A percentile compares a stretch with the other conserved stretches of the same genome.
phyloP scores from a whole-genome alignment of 306 rosid species.

The Acmispon strigosus region DNA sequence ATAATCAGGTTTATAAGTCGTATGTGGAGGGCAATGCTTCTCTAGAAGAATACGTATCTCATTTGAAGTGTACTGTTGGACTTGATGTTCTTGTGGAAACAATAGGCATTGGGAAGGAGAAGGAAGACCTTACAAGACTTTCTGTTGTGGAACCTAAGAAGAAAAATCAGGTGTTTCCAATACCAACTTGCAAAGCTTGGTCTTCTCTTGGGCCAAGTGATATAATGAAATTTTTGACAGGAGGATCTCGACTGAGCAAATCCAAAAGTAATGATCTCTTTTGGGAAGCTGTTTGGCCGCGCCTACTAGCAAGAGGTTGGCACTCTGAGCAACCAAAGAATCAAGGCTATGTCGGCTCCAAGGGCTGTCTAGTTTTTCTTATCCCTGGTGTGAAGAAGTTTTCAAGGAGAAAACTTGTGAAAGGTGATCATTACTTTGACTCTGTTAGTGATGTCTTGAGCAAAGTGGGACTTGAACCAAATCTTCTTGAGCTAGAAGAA shows the following conservation, averaged over 20 bases:
- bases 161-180: constrained; percentile 27
- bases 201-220: constrained; percentile 58
- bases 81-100: constrained; percentile 59
- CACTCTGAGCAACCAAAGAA: constrained; percentile 69
- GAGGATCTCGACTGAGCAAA: constrained; percentile 69
- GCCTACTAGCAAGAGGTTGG: constrained; percentile 79
- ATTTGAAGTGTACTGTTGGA: constrained; percentile 58
- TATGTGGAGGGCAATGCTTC: constrained; percentile 52
- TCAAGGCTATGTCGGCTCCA: constrained; percentile 45
- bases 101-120: constrained; percentile 61
- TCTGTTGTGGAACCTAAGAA: constrained; percentile 41
- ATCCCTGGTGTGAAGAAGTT: constrained; percentile 69
- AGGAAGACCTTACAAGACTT: constrained; percentile 63
- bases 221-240: constrained; percentile 54
- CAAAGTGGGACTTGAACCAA: constrained; percentile 73
- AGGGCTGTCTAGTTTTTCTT: constrained; percentile 52
- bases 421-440: constrained; percentile 73
- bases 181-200: constrained; percentile 45
- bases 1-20: constrained; percentile 52
- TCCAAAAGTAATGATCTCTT: constrained; percentile 61
- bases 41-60: constrained; percentile 55
- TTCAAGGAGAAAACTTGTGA: constrained; percentile 60
- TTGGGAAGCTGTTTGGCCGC: constrained; percentile 97
- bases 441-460: constrained; percentile 70
- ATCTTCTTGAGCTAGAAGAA: constrained; percentile 63